Percentiles rank a stretch among this genome's conserved stretches.
phyloP scores from a whole-genome alignment of 139 green algal species.

The Chlamydomonas schloesseri region DNA sequence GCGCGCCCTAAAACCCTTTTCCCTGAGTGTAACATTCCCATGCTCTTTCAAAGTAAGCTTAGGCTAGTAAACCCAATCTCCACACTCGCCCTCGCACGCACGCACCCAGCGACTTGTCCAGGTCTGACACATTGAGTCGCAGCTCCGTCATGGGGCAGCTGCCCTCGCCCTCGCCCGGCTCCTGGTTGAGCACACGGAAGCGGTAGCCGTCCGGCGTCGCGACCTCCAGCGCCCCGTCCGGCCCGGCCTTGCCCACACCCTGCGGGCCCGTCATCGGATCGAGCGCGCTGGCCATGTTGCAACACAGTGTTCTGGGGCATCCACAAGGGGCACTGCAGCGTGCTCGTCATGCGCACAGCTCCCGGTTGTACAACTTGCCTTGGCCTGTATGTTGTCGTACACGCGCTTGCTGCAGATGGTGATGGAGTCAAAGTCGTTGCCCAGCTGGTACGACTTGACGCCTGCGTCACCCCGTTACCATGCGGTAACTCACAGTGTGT shows the following conservation, averaged over 20 bases:
- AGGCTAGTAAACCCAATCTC: too few relatives aligned
- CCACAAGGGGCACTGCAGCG: too few relatives aligned
- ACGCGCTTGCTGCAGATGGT: slow-evolving; percentile 48
- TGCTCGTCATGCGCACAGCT: not conserved
- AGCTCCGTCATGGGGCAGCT: slow-evolving; percentile 54
- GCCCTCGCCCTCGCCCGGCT: slow-evolving; percentile 1
- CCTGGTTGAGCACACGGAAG: slow-evolving; percentile 57
- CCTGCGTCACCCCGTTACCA: too few relatives aligned
- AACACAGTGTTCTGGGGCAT: too few relatives aligned
- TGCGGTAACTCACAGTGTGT: too few relatives aligned
- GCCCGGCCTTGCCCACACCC: not conserved
- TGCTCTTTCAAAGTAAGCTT: not conserved
- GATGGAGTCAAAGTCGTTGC: slow-evolving; percentile 66
- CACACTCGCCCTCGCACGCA: too few relatives aligned
- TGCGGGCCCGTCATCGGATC: too few relatives aligned
- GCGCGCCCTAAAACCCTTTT: too few relatives aligned
- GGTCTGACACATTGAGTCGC: slow-evolving; percentile 48
- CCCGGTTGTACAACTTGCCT: too few relatives aligned
- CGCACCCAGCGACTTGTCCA: slow-evolving; percentile 50
- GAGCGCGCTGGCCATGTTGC: too few relatives aligned
- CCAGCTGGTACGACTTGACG: slow-evolving; percentile 57
- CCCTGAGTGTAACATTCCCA: too few relatives aligned
- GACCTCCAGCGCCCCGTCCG: slow-evolving; percentile 37
- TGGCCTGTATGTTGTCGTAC: slow-evolving; percentile 35
- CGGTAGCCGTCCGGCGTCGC: slow-evolving; percentile 54